These are phyloP conservation scores for Phialemoniopsis sp. DNA, from an alignment of 2,329 filamentous ascomycete genomes.

Conservation along the genomic window DNA sequence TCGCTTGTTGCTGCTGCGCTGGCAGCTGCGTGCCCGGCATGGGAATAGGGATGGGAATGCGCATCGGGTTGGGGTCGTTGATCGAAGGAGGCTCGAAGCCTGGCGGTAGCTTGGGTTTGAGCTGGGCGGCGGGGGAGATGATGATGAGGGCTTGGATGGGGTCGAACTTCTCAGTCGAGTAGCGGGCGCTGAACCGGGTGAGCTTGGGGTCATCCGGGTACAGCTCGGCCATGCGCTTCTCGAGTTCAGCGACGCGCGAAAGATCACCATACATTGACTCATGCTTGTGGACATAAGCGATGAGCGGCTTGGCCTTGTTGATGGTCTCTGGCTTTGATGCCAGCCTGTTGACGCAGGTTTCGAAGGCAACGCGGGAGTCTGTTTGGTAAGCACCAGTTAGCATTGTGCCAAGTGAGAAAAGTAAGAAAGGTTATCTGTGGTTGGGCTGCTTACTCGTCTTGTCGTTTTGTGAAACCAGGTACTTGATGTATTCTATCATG, in stretches of 20 bases:
- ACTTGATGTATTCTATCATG: slow-evolving; percentile 93
- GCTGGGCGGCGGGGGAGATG: slow-evolving; percentile 76
- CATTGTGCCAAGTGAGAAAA: not conserved
- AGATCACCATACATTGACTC: slow-evolving; percentile 94
- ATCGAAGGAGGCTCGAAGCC: too few species aligned
- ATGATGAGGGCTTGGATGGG: slow-evolving; percentile 78
- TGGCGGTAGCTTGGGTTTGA: slow-evolving; percentile 52
- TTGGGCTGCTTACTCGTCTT: slow-evolving; percentile 88
- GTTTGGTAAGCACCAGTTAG: slow-evolving; percentile 12
- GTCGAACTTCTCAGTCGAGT: slow-evolving; percentile 70
- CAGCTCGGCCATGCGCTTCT: slow-evolving; percentile 89
- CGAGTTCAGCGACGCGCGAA: slow-evolving; percentile 83
- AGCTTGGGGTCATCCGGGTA: slow-evolving; percentile 84
- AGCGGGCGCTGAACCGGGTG: slow-evolving; percentile 71
- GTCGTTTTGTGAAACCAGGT: slow-evolving; percentile 87
- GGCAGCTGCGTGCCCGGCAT: too few species aligned
- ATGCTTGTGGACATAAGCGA: slow-evolving; percentile 90
- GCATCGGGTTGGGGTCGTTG: too few species aligned
- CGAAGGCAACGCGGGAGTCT: slow-evolving; percentile 95
- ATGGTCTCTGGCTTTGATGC: slow-evolving; percentile 71
- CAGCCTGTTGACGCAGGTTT: slow-evolving; percentile 84
- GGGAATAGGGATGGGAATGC: too few species aligned
- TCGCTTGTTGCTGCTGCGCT: slow-evolving; percentile 26
- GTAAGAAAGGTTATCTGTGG: too few species aligned
- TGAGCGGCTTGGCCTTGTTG: slow-evolving; percentile 76